Conservation (phyloP, 495 filamentous ascomycete species). For the Cryomyces minteri region DNA sequence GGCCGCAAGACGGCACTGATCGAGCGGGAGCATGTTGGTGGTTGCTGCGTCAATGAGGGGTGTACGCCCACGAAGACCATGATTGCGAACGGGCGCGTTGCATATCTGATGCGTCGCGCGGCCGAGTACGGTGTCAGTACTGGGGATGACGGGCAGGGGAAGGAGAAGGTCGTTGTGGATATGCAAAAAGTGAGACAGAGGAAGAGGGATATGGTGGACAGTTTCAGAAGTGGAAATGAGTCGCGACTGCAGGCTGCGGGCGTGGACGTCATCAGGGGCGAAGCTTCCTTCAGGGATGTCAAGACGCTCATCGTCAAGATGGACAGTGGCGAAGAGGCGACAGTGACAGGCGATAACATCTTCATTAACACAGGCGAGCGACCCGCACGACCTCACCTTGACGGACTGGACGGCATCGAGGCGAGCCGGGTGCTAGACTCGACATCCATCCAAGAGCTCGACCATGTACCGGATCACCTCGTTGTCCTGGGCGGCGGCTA, state of each 20-base stretch:
- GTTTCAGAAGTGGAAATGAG: slow-evolving; percentile 28
- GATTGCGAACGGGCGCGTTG: slow-evolving; percentile 28
- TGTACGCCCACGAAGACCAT: slow-evolving; percentile 37
- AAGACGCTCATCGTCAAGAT: slow-evolving; percentile 17
- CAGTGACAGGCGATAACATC: slow-evolving; percentile 20
- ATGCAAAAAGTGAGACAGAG: slow-evolving; percentile 29
- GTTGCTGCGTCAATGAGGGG: slow-evolving; percentile 34
- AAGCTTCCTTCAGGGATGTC: slow-evolving; percentile 20
- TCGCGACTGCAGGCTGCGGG: slow-evolving; percentile 18
- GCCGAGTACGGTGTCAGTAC: slow-evolving; percentile 26
- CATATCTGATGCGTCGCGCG: slow-evolving; percentile 22
- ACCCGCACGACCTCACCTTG: slow-evolving; percentile 18
- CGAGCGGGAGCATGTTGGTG: slow-evolving; percentile 28
- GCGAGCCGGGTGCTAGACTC: slow-evolving; percentile 24
- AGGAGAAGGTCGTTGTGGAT: slow-evolving; percentile 14
- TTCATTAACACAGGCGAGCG: slow-evolving; percentile 29
- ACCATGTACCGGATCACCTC: slow-evolving; percentile 25
- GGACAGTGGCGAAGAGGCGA: slow-evolving; percentile 8
- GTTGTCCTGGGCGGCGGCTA: slow-evolving; percentile 31
- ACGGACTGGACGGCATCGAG: slow-evolving; percentile 18
- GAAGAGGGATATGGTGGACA: slow-evolving; percentile 32
- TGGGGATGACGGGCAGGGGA: background rate
- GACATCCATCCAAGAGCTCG: slow-evolving; percentile 27
- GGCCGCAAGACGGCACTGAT: slow-evolving; percentile 23
- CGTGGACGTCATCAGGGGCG: slow-evolving; percentile 27